Percentiles rank a stretch among this genome's conserved stretches.
Evolutionary conservation across 1,139 yeast species (phyloP).

Genomic region (Pneumocystis murina): DNA sequence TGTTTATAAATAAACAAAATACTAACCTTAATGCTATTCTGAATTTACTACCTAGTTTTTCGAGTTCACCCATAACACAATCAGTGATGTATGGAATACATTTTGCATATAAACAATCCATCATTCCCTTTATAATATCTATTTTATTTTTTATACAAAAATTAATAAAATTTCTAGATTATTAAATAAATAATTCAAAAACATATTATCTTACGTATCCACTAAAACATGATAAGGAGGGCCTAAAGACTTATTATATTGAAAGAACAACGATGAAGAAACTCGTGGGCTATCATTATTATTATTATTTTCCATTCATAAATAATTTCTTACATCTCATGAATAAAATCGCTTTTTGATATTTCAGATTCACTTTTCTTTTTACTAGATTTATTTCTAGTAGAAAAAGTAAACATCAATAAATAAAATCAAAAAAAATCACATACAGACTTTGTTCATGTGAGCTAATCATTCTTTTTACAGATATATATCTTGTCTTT

Average conservation of each 20-base stretch:
- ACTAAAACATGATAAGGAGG: constrained; percentile 93
- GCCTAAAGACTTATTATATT: constrained; percentile 79
- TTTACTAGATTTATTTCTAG: constrained; percentile 24
- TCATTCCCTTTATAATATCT: constrained; percentile 84
- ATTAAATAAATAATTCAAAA: neutral
- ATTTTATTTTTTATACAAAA: constrained; percentile 90
- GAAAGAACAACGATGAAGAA: constrained; percentile 87
- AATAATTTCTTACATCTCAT: constrained; percentile 33
- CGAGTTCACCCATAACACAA: constrained; percentile 95
- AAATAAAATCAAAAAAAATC: constrained; percentile 4
- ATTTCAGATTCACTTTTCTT: constrained; percentile 20
- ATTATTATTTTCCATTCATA: neutral
- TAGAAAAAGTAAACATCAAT: constrained; percentile 23
- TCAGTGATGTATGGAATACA: constrained; percentile 92
- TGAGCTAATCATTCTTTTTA: constrained; percentile 61
- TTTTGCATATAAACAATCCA: constrained; percentile 88
- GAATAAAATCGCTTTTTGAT: constrained; percentile 60
- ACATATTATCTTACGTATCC: constrained; percentile 43
- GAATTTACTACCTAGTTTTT: constrained; percentile 85
- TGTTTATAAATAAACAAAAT: neutral
- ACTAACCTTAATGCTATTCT: constrained; percentile 63
- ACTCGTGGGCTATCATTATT: constrained; percentile 54
- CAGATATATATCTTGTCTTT: constrained; percentile 92
- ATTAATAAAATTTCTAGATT: constrained; percentile 59
- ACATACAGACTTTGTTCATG: constrained; percentile 52